phyloP scores from a whole-genome alignment of 768 basidiomycete genomes.

The Phanerodontia chrysosporium region DNA sequence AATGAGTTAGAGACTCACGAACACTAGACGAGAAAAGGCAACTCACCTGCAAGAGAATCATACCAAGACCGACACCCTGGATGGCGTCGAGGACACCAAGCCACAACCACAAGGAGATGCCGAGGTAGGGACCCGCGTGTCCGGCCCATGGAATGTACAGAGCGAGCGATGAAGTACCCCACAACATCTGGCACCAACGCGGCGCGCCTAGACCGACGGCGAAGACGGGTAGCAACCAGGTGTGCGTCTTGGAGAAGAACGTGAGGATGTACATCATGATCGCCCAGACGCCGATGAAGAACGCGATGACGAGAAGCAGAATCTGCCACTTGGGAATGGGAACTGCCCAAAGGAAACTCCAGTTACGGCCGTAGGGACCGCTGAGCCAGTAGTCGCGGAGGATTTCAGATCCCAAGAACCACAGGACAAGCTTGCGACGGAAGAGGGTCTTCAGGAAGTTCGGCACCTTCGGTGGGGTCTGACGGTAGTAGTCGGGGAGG shows the following conservation, averaged over 20 bases:
- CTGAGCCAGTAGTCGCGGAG: constrained; percentile 92
- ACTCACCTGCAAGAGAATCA: constrained; percentile 73
- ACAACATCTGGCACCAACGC: constrained; percentile 95
- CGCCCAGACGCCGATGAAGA: constrained; percentile 90
- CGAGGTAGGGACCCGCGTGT: constrained; percentile 78
- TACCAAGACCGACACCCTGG: constrained; percentile 90
- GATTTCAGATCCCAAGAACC: constrained; percentile 92
- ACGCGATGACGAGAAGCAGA: constrained; percentile 69
- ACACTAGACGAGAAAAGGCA: not conserved
- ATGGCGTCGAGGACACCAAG: constrained; percentile 91
- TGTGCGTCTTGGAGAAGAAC: constrained; percentile 88
- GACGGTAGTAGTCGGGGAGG: constrained; percentile 88
- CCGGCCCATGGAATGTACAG: constrained; percentile 95
- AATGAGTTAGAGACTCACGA: not conserved
- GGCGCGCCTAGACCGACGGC: constrained; percentile 93
- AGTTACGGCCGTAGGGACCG: constrained; percentile 92
- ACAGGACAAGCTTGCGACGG: constrained; percentile 86
- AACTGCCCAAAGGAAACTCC: constrained; percentile 89
- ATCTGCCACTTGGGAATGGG: constrained; percentile 82
- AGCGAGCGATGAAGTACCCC: constrained; percentile 93
- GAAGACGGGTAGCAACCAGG: constrained; percentile 92
- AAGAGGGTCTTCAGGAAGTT: constrained; percentile 88
- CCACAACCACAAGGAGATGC: constrained; percentile 91
- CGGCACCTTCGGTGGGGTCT: constrained; percentile 92
- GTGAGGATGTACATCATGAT: constrained; percentile 70